These are phyloP conservation scores for Penicillium subrubescens DNA, from an alignment of 495 filamentous ascomycete species.

Conservation along the genomic window DNA sequence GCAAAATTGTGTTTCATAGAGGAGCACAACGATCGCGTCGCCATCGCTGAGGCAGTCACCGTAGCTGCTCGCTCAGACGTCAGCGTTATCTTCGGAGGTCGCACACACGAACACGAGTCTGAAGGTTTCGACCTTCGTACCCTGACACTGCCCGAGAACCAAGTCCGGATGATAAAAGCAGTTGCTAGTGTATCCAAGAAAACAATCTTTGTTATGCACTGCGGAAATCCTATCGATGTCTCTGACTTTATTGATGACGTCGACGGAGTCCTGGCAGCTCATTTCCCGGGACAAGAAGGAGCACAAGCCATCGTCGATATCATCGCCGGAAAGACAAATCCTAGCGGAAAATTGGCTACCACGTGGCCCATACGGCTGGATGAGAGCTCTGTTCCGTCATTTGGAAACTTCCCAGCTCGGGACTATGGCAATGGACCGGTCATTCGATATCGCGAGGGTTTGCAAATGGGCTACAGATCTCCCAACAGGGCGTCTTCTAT, in stretches of 20 bases:
- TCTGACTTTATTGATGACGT: not conserved
- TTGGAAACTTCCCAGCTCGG: not conserved
- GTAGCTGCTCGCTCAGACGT: not conserved
- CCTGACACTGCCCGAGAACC: not conserved
- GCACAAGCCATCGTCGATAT: not conserved
- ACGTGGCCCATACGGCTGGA: not conserved
- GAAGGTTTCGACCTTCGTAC: not conserved
- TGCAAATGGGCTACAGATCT: not conserved
- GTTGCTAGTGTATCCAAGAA: not conserved
- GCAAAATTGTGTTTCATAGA: not conserved
- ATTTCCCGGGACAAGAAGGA: not conserved
- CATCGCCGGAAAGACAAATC: not conserved
- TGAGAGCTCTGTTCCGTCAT: not conserved
- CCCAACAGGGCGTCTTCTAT: not conserved
- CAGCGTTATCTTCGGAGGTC: not conserved
- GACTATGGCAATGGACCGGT: not conserved
- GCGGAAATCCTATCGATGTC: not conserved
- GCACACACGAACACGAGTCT: not conserved
- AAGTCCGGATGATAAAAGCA: not conserved
- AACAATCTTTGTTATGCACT: not conserved
- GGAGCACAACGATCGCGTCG: not conserved
- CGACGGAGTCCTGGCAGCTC: not conserved
- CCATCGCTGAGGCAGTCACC: not conserved
- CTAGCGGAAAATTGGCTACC: not conserved
- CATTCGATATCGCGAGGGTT: not conserved